Evolutionary conservation across 2,329 filamentous ascomycete genomes (phyloP), one percentile per base, ranked within the genome.

Genomic region (Blastomyces parvus): DNA sequence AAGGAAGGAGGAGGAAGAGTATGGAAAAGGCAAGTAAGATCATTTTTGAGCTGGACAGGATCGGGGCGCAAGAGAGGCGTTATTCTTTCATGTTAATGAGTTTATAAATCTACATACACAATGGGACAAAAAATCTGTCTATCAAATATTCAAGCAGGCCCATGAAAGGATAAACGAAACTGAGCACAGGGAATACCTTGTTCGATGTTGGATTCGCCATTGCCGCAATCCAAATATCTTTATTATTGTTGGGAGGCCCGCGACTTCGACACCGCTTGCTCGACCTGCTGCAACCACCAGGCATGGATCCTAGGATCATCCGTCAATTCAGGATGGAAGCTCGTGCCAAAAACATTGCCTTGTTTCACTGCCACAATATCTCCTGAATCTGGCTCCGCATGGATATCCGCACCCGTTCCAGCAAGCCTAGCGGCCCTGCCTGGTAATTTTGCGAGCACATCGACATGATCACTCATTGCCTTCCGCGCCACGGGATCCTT

Each of bases 261-360:
- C 17, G 44, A 44, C n/a, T 63, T 63, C 42, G 33, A 38, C 63
- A 77, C 70, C 40, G 76, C 77, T 56, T 78, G 72, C 59, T 82
- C 70, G 40, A 91, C 88, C 75, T 93, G 85, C 69, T 83, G 79
- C 72, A 99, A 72, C 94, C 94, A 99, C 94, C 94, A 97, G 4
- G 85, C 82, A 76, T 99, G 94, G 71, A 97, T 95, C 63, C 94
- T 84, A 63, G 86, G 80, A 77, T 99, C 94, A 8, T 86, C 84
- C 0, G 93, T 97, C 74, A 99, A 76, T 76, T 99, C 94, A 0
- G 94, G 94, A 70, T 97, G 94, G 73, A 97, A 99, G 71, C 92
- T 97, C 2, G 89, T 97, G 3, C 91, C 94, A 70, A 97, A 88
- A 0, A 96, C 88, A 75, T 97, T 97, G 0, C 88, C 90, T 77